Base-by-base conservation (phyloP, 257 asterid species). In the Penstemon barbatus region DNA sequence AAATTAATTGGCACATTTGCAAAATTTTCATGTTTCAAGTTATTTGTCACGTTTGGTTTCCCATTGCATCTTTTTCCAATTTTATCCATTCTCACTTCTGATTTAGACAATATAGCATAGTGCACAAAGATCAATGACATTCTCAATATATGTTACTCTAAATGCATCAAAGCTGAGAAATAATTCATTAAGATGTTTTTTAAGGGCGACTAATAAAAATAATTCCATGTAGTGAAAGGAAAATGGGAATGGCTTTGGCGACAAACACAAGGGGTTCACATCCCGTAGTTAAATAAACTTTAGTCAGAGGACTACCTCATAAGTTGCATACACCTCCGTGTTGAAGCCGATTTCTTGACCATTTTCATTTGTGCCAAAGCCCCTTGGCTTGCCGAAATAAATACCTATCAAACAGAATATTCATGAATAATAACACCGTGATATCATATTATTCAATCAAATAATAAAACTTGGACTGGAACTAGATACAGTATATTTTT, bases 361-460 rank as follows among this genome's bases (percentile, higher is more conserved):
- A 78, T 79, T 79, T 66, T 89, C 91, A 46, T 86, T 84, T 61
- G 77, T 90, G 80, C 84, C 42, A 78, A 91, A 80, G 8, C 99
- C 99, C 75, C 98, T 87, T 40, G 99, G 99, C 74, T 91, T 85
- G 68, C 99, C 98, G 80, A 94, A 94, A 84, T 94, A 94, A 66
- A 94, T 94, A 55, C 98, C 99, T 94, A 69, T 19, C 42, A 46
- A 48, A 78, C 4, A 67, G 48, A 56, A 13, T 51, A 18, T 56
- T 64, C 62, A 60, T 36, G n/a, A 74, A 48, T 36, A 56, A 58
- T 36, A 54, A 50, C 68, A 44, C 18, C 18, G 55, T 5, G 18
- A 13, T 25, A 45, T 48, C 33, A 25, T 11, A 66, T 45, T 12
- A 65, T 37, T 36, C 15, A 52, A 40, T 69, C 54, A 44, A 45